phyloP scores from a whole-genome alignment of 2,329 filamentous ascomycete species.

The Neopestalotiopsis clavispora region DNA sequence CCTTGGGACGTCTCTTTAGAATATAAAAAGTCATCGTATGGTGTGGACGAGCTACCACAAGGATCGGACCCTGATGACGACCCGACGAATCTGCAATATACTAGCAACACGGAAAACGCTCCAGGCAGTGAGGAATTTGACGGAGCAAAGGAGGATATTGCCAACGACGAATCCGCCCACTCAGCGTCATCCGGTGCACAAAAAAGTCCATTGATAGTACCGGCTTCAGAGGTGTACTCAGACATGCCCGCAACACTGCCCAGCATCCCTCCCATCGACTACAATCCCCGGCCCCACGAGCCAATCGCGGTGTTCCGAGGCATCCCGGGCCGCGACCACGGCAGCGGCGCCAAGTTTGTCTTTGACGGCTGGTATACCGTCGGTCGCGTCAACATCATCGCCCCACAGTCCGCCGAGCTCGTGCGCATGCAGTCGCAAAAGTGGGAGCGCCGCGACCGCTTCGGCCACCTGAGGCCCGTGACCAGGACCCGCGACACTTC shows the following conservation, averaged over 20 bases:
- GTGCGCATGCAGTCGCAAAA: conserved; percentile 32
- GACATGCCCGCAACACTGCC: conserved; percentile 17
- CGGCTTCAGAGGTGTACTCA: conserved; percentile 20
- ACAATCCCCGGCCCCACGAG: conserved; percentile 20
- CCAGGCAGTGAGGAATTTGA: no score
- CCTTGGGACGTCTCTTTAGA: conserved; percentile 24
- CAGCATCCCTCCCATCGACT: conserved; percentile 31
- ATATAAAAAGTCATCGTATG: background rate
- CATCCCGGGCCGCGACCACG: background rate
- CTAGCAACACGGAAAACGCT: background rate
- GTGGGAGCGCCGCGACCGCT: conserved; percentile 29
- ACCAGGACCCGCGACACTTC: conserved; percentile 13
- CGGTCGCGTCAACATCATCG: conserved; percentile 28
- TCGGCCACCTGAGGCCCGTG: conserved; percentile 20
- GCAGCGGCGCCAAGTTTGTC: conserved; percentile 17
- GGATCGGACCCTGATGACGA: background rate
- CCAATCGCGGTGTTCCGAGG: conserved; percentile 33
- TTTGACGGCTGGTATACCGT: conserved; percentile 34
- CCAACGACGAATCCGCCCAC: no score
- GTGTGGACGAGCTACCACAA: background rate
- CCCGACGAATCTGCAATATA: background rate
- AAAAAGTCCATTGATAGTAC: conserved; percentile 7
- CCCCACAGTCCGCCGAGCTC: conserved; percentile 30
- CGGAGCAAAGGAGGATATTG: background rate
- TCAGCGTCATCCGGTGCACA: background rate